Base-by-base conservation (phyloP, 371 early-diverging fungal species). In the Dentiscutata heterogama region DNA sequence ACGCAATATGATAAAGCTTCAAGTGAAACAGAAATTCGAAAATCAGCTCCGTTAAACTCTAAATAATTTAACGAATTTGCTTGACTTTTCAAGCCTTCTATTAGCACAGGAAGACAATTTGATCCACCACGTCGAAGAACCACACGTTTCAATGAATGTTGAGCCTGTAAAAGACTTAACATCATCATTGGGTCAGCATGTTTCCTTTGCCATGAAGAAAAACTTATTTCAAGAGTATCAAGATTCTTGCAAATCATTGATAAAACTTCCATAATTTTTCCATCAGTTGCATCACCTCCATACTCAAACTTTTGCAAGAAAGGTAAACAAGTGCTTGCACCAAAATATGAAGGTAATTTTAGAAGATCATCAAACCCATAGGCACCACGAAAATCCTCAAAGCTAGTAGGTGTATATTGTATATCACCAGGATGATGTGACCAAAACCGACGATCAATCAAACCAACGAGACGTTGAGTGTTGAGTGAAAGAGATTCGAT, bases 391-490 rank as follows among this genome's bases (percentile, higher is more conserved):
- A 71, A 71, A 42, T 71, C 71, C 7, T 71, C 71, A 50, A 71
- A 71, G 39, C 71, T 71, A 22, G 71, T 71, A 22, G 71, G 71
- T 22, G 71, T 71, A 25, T 71, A 71, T 71, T 71, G 71, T 42
- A 71, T 50, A 27, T 71, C 42, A 25, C 50, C 50, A 71, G 71
- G 71, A 71, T 71, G 71, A 50, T 71, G 71, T 25, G 71, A 27
- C 71, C 71, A 71, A 71, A 71, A 71, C n/a, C 71, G n/a, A 2
- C 42, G 35, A 71, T 71, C 71, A 71, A 71, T 71, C n/a, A 50
- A 71, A 16, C 71, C 71, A 22, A 71, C 16, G 7, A 71, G 50
- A 14, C 71, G 39, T 71, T 71, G 71, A 10, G 71, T 71, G 16
- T 71, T 71, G 16, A 71, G 50, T n/a, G 71, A 71, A 71, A 71